Conservation (phyloP, 805 yeast genomes). For the Ogataea zsoltii region DNA sequence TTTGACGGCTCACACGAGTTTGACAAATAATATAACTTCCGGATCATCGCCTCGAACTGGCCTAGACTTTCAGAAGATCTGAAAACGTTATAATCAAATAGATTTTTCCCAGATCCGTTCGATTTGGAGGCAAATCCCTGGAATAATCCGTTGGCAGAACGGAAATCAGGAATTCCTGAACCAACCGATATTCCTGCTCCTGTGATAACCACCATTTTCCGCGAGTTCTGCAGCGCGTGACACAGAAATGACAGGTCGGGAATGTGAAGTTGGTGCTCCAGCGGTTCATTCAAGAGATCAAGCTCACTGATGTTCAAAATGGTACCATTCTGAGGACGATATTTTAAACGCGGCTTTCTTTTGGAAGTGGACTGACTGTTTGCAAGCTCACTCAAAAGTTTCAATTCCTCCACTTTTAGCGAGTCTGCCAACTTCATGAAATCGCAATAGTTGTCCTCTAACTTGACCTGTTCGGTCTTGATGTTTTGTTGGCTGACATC, state of each 20-base stretch:
- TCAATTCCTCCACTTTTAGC: constrained; percentile 6
- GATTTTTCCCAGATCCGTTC: constrained; percentile 49
- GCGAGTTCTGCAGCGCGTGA: constrained; percentile 55
- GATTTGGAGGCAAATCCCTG: constrained; percentile 45
- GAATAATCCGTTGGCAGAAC: constrained; percentile 79
- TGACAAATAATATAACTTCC: constrained; percentile 57
- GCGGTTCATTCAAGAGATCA: constrained; percentile 23
- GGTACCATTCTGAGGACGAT: constrained; percentile 48
- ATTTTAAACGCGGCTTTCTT: constrained; percentile 47
- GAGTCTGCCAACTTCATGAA: constrained; percentile 1
- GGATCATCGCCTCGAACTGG: constrained; percentile 74
- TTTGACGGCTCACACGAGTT: constrained; percentile 63
- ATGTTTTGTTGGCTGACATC: background rate
- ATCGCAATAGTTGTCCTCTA: background rate
- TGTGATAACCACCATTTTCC: constrained; percentile 62
- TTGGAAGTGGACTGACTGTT: constrained; percentile 4
- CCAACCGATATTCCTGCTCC: constrained; percentile 94
- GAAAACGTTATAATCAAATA: constrained; percentile 80
- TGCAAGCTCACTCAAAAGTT: background rate
- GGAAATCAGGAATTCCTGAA: constrained; percentile 79
- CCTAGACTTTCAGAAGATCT: constrained; percentile 58
- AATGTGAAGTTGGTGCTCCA: constrained; percentile 37
- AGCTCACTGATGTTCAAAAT: constrained; percentile 39
- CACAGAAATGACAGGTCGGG: constrained; percentile 50
- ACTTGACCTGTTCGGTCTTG: background rate